phyloP scores from a whole-genome alignment of 2,329 filamentous ascomycete genomes.

The Aspergillus novoparasiticus region DNA sequence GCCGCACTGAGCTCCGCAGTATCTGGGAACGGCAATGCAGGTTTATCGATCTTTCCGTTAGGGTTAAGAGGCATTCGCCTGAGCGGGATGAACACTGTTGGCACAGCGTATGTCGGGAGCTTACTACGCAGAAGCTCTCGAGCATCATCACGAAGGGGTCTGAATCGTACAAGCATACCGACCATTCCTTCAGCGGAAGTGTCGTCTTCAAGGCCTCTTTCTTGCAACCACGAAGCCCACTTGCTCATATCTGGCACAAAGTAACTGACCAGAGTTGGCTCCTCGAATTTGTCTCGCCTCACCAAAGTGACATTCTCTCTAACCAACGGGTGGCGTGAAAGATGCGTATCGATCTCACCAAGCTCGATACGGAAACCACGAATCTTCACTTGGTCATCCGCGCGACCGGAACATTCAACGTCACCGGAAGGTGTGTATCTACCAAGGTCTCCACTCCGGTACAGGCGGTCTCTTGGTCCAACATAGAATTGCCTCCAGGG shows the following conservation, averaged over 20 bases:
- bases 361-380: constrained; percentile 95
- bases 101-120: constrained; percentile 74
- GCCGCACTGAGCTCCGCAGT: constrained; percentile 65
- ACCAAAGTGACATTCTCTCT: constrained; percentile 86
- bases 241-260: constrained; percentile 78
- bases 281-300: constrained; percentile 79
- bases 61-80: constrained; percentile 76
- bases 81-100: constrained; percentile 72
- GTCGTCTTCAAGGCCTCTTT: constrained; percentile 56
- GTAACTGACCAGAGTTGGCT: constrained; percentile 85
- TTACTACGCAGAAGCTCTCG: constrained; percentile 71
- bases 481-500: constrained; percentile 78
- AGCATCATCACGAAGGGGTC: constrained; percentile 60
- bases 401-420: constrained; percentile 76
- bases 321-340: constrained; percentile 73
- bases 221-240: constrained; percentile 70
- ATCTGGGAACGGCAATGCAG: constrained; percentile 78
- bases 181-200: constrained; percentile 54
- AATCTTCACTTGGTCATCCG: constrained; percentile 92
- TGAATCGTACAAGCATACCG: constrained; percentile 62
- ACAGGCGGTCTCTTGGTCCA: constrained; percentile 82
- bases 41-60: constrained; percentile 83
- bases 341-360: constrained; percentile 84
- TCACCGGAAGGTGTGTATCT: constrained; percentile 70
- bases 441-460: constrained; percentile 85